Base-by-base conservation (phyloP, 208 protist genomes). In the Trypanosoma scelopori region DNA sequence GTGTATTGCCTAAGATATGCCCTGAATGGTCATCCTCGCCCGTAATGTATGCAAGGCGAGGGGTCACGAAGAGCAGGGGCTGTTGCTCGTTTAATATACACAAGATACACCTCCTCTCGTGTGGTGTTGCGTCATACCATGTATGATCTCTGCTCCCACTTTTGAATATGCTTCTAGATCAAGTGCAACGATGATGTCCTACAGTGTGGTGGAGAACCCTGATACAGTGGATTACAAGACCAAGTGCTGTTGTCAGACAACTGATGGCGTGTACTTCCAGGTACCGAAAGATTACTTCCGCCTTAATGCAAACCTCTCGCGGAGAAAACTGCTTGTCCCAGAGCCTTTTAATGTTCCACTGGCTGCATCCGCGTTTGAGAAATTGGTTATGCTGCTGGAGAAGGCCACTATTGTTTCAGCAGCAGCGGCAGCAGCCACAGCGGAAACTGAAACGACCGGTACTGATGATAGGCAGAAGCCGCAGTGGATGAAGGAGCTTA, bases 271-370 rank as follows among this genome's bases (percentile, higher is more conserved):
- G 16, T 94, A 78, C 70, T 91, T 82, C 53, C 69, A 82, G 22
- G 82, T 88, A 18, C 88, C 88, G 12, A 94, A 91, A 65, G 84
- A 94, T 42, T 94, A 79, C 52, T 91, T 94, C 32, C 68, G 72
- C 37, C 77, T 82, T 11, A 75, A 94, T 71, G 69, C 75, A 28
- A 86, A 32, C 50, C 55, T 94, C 45, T 67, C 78, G 0, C 42
- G 82, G 50, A 79, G 81, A 12, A 94, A 88, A 68, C 72, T 94
- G 7, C 61, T 74, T 9, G 57, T 86, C 30, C 22, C 73, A 22
- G 85, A 91, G 65, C 82, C 84, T 3, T 94, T 94, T 60, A 39
- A 53, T 25, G 81, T 94, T 28, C 88, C 88, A 0, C 61, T 94
- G 7, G 74, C 81, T 65, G 59, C 62, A 45, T 67, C 67, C 28